Evolutionary conservation across 768 basidiomycete genomes (phyloP).

Genomic region (Lentinula aciculospora): DNA sequence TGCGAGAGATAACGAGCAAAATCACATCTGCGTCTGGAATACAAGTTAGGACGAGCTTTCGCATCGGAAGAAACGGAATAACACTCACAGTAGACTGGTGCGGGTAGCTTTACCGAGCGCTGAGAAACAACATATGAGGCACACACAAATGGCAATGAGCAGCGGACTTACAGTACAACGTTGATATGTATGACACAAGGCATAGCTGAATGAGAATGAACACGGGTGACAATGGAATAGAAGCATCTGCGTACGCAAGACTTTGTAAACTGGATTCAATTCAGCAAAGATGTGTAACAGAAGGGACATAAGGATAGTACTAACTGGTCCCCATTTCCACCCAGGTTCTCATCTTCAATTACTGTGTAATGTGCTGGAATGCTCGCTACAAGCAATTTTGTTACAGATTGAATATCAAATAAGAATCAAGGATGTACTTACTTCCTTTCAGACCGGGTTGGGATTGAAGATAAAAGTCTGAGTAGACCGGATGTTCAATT

Average conservation of each 20-base stretch:
- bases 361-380: slow-evolving; percentile 56
- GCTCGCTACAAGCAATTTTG: slow-evolving; percentile 33
- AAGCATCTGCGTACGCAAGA: slow-evolving; percentile 38
- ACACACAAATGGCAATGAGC: neutral
- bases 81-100: slow-evolving; percentile 64
- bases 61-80: neutral
- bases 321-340: slow-evolving; percentile 19
- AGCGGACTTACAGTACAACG: slow-evolving; percentile 46
- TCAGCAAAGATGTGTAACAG: neutral
- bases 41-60: neutral
- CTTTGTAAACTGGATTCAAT: slow-evolving; percentile 32
- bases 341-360: slow-evolving; percentile 27
- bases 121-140: neutral
- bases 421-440: slow-evolving; percentile 18
- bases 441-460: slow-evolving; percentile 49
- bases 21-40: slow-evolving; percentile 50
- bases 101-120: slow-evolving; percentile 61
- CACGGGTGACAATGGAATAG: neutral
- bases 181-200: slow-evolving; percentile 64
- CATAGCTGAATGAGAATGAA: slow-evolving; percentile 16
- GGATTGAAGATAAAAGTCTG: slow-evolving; percentile 59
- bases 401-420: neutral
- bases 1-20: neutral
- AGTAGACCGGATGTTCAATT: slow-evolving; percentile 49
- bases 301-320: neutral